A percentile compares a stretch with the other conserved stretches of the same genome.
phyloP scores from a whole-genome alignment of 2,329 filamentous ascomycete species.

The Nigrospora osmanthi region DNA sequence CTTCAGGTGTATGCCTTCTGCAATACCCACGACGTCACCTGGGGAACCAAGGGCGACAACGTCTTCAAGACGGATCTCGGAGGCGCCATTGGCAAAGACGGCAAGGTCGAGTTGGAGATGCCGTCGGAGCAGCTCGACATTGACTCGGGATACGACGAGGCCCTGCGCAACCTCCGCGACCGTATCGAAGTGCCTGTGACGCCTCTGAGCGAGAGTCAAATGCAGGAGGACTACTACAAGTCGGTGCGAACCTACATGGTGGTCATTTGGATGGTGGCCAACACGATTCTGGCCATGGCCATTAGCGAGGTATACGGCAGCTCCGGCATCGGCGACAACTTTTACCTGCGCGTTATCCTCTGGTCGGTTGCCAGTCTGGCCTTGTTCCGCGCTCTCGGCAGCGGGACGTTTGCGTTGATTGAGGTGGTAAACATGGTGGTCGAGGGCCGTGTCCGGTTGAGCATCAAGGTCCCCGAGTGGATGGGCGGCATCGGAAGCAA shows the following conservation, averaged over 20 bases:
- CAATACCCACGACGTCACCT: constrained; percentile 97
- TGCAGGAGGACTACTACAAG: constrained; percentile 98
- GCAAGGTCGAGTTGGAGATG: constrained; percentile 91
- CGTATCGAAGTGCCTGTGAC: constrained; percentile 70
- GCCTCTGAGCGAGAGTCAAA: constrained; percentile 62
- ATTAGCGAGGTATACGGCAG: constrained; percentile 78
- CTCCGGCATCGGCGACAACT: constrained; percentile 67
- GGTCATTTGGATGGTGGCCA: constrained; percentile 85
- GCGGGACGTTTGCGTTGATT: constrained; percentile 72
- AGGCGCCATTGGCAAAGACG: constrained; percentile 68
- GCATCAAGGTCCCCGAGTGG: constrained; percentile 41
- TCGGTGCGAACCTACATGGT: constrained; percentile 98
- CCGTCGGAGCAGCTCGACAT: constrained; percentile 96
- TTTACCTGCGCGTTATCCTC: constrained; percentile 87
- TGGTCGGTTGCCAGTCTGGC: constrained; percentile 86
- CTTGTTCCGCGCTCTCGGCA: constrained; percentile 79
- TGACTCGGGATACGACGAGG: constrained; percentile 94
- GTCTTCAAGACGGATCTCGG: constrained; percentile 88
- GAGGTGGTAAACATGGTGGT: constrained; percentile 78
- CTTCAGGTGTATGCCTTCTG: constrained; percentile 98
- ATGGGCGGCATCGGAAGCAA: constrained; percentile 36
- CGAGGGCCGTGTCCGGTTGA: constrained; percentile 68
- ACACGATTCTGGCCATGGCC: constrained; percentile 88
- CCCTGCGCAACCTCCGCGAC: constrained; percentile 90
- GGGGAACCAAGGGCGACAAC: constrained; percentile 99